Percentiles rank a stretch among this genome's conserved stretches.
Evolutionary conservation across 371 early-diverging fungal species (phyloP).

Genomic region (Apophysomyces elegans): DNA sequence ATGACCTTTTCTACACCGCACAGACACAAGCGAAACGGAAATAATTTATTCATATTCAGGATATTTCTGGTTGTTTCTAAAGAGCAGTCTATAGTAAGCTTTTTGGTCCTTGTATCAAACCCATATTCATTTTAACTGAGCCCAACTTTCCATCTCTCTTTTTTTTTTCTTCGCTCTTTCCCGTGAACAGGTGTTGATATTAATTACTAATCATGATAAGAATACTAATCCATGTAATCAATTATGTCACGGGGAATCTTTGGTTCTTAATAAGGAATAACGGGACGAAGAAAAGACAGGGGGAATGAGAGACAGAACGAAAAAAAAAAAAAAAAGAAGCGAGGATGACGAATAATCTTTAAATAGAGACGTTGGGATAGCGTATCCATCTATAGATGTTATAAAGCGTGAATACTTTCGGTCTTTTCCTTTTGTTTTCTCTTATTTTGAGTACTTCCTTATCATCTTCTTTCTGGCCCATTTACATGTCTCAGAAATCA

Average conservation of each 20-base stretch:
- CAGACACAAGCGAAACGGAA: not conserved
- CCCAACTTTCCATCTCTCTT: too few relatives aligned
- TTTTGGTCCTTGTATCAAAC: too few relatives aligned
- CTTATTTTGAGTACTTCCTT: not conserved
- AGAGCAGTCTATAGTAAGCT: too few relatives aligned
- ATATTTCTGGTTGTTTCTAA: too few relatives aligned
- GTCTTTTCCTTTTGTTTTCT: not conserved
- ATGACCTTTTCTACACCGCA: not conserved
- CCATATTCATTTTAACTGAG: too few relatives aligned
- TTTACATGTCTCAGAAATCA: constrained; percentile 16
- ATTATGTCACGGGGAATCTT: too few relatives aligned
- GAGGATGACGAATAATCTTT: not conserved
- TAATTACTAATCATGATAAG: too few relatives aligned
- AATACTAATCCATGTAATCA: too few relatives aligned
- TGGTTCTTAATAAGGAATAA: not conserved
- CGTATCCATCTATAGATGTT: not conserved
- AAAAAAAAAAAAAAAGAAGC: not conserved
- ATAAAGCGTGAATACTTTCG: not conserved
- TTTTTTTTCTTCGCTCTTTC: too few relatives aligned
- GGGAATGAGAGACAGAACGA: not conserved
- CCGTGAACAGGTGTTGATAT: too few relatives aligned
- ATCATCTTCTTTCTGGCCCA: constrained; percentile 1
- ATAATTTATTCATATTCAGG: too few relatives aligned
- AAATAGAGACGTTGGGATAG: not conserved
- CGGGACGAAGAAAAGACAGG: not conserved